These are phyloP conservation scores for Tardiomyces digboiensis DNA, from an alignment of 1,139 yeast genomes.

Conservation along the genomic window DNA sequence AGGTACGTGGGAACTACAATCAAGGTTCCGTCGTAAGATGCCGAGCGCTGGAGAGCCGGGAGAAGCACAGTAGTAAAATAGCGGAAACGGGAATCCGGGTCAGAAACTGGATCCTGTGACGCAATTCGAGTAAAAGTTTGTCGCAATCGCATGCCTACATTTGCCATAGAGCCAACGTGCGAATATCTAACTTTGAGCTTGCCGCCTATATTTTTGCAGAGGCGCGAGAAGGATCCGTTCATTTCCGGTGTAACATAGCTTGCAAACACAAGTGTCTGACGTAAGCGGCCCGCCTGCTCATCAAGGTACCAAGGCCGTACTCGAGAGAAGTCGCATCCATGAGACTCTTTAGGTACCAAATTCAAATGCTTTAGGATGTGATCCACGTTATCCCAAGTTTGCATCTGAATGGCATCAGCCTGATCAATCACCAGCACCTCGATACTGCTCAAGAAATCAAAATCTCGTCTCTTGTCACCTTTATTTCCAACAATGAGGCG, in stretches of 20 bases:
- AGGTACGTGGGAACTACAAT: constrained; percentile 79
- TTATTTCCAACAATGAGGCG: constrained; percentile 62
- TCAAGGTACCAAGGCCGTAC: constrained; percentile 90
- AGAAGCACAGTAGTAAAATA: constrained; percentile 65
- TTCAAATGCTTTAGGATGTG: constrained; percentile 64
- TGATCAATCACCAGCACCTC: constrained; percentile 76
- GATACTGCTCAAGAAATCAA: constrained; percentile 79
- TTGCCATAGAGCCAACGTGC: constrained; percentile 30
- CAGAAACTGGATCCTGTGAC: constrained; percentile 37
- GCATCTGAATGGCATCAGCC: constrained; percentile 83
- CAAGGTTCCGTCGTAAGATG: constrained; percentile 61
- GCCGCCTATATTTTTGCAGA: constrained; percentile 58
- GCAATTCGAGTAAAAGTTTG: constrained; percentile 53
- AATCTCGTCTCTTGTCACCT: constrained; percentile 27
- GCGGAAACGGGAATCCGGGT: constrained; percentile 74
- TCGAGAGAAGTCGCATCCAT: constrained; percentile 85
- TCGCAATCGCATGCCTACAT: constrained; percentile 46
- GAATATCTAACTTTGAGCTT: constrained; percentile 33
- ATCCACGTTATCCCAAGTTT: constrained; percentile 81
- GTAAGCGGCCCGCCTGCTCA: constrained; percentile 58
- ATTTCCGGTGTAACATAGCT: constrained; percentile 76
- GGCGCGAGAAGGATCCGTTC: constrained; percentile 50
- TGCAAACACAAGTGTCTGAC: constrained; percentile 72
- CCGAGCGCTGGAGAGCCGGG: constrained; percentile 55
- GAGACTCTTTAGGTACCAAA: constrained; percentile 66